Evolutionary conservation across 768 basidiomycete genomes (phyloP), one percentile per base, ranked within the genome.

Genomic region (Kwoniella sp.): DNA sequence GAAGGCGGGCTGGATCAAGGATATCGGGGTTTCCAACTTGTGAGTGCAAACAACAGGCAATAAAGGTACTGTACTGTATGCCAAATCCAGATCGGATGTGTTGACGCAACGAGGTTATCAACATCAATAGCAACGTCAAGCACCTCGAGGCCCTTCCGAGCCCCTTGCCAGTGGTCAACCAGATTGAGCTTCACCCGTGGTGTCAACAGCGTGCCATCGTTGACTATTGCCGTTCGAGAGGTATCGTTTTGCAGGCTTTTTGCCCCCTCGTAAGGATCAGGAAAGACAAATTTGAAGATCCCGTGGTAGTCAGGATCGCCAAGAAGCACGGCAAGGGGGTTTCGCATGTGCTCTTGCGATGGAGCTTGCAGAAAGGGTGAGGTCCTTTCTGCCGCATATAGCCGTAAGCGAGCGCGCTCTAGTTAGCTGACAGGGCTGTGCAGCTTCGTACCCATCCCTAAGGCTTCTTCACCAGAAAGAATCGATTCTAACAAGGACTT

Each of bases 171-270:
- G 76, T 70, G 0, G 67, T 77, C 22, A 77, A 79, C 63, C 78
- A 79, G 54, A 69, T 77, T n/a, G 76, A 79, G 47, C 60, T 81
- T 0, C 79, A 82, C 51, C 81, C 80, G 1, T 78, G 88, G 63
- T 92, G 90, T 79, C 91, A 92, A 74, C 91, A 92, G 71, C 63
- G 83, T 46, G 83, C 86, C 7, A 90, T 93, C 60, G 89, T 89
- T 19, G 83, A 87, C 4, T 93, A 89, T 76, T 91, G 90, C 80
- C 77, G 79, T 22, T 77, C 82, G 46, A 81, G 88, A 69, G 80
- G 80, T 1, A 89, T 92, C 50, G 79, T 87, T 24, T 17, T 78
- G 2, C 69, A 78, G 54, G 78, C 78, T 3, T 80, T 76, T 58
- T 75, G 63, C n/a, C 78, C 78, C 1, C 47, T 80, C 7, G 73